Evolutionary conservation across 1,139 yeast genomes (phyloP).

Genomic region (Kodamaea ohmeri): DNA sequence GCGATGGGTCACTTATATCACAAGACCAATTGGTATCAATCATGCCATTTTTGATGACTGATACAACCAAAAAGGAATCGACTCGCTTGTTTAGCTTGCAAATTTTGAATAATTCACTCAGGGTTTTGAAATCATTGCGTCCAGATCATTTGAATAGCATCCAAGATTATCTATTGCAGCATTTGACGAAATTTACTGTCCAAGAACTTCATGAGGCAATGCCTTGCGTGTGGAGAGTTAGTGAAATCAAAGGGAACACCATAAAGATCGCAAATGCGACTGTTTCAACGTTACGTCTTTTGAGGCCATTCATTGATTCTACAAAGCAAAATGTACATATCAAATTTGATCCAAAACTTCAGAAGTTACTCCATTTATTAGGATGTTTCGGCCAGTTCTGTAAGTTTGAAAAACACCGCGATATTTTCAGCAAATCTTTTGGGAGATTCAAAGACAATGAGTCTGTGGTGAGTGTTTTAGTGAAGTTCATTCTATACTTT

Average conservation of each 20-base stretch:
- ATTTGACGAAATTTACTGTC: constrained; percentile 56
- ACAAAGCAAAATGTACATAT: constrained; percentile 17
- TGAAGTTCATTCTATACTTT: constrained; percentile 55
- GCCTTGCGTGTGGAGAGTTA: constrained; percentile 61
- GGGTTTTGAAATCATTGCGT: constrained; percentile 43
- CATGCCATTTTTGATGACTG: constrained; percentile 58
- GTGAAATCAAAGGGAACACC: constrained; percentile 45
- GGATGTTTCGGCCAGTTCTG: constrained; percentile 74
- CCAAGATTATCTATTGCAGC: constrained; percentile 50
- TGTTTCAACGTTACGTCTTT: constrained; percentile 51
- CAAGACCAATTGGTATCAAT: constrained; percentile 65
- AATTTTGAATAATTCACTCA: constrained; percentile 51
- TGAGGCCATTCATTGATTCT: constrained; percentile 40
- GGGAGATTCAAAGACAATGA: constrained; percentile 51
- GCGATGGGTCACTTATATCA: constrained; percentile 49
- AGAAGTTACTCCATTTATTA: constrained; percentile 57
- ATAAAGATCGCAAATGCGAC: constrained; percentile 57
- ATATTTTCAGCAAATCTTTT: constrained; percentile 36
- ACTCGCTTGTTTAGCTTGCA: constrained; percentile 48
- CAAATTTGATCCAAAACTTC: constrained; percentile 43
- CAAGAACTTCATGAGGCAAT: constrained; percentile 66
- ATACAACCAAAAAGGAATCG: constrained; percentile 25
- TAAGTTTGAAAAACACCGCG: constrained; percentile 47
- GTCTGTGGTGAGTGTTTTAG: constrained; percentile 52
- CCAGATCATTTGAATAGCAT: constrained; percentile 49